Base-by-base conservation (phyloP, 164 flowering plant genomes). In the Saururus chinensis region DNA sequence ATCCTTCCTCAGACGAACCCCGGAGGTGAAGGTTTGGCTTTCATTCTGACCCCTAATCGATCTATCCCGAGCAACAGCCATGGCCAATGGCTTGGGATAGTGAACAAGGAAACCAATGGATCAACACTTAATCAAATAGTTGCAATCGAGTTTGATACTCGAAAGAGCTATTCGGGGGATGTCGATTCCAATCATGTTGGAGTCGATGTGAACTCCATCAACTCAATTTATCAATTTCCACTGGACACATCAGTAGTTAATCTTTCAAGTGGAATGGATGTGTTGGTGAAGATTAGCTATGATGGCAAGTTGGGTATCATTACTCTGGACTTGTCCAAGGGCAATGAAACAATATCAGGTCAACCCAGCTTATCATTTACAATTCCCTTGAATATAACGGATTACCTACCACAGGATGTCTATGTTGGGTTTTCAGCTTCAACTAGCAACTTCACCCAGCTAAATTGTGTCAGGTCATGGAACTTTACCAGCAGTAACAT, bases 81-180 rank as follows among this genome's bases (percentile, higher is more conserved):
- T 0, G 92, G 88, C 14, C 70, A 69, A 53, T 85, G 88, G 87
- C 82, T 85, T 14, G 88, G 91, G 19, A 71, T 85, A 7, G 80
- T 74, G 10, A 83, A 78, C 45, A 54, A 67, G 13, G 57, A 12
- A 1, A 63, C 72, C 0, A 75, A 82, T 55, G 81, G 80, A 1
- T 24, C 74, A 3, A 1, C 65, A 7, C 2, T 1, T 1, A 64
- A 66, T 19, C 13, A 55, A 9, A 74, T 78, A 3, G 78, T 83
- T 4, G 85, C 84, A 0, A 60, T 85, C 0, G 92, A 85, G 35
- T 80, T 85, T 25, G 92, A 85, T 71, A 83, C 86, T 0, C 75
- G 59, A 59, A 80, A 79, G 64, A 84, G 82, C 72, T 75, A 40
- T 49, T 14, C 63, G 0, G 67, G 73, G 42, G 86, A 85, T 55